Base-by-base conservation (phyloP, 1,284 basidiomycete genomes). In the Naganishia albida region DNA sequence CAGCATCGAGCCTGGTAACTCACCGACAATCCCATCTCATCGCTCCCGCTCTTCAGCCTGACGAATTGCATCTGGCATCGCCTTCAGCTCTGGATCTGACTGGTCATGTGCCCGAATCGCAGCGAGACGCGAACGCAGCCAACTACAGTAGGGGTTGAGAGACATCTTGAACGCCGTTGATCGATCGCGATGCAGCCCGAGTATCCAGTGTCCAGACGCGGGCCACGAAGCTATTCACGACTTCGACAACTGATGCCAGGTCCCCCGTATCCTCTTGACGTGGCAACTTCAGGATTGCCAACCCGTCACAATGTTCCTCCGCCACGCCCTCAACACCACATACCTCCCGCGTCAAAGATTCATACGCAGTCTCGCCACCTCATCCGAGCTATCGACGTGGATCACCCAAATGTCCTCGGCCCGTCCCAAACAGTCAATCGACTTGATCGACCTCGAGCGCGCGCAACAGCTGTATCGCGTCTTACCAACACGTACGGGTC, bases 401-500 rank as follows among this genome's bases (percentile, higher is more conserved):
- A 74, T 72, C 28, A 25, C 55, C 3, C 68, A 66, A 8, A 52
- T 73, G 44, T 71, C 70, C 18, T n/a, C 51, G 0, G 55, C 67
- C 13, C 68, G 68, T 1, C 42, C 72, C 0, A 43, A 39, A 20
- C 16, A 63, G 3, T 65, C 67, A 4, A 60, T 53, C 13, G 72
- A 73, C 53, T 13, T 64, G 16, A 51, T 75, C 34, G 69, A 71
- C 43, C 25, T 63, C 2, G 50, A 50, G 12, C 68, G 72, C 18
- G 71, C 72, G 0, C 42, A 50, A n/a, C 71, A 73, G 40, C 70
- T 75, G 1, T 67, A 64, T 23, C 55, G 69, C 13, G 88, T 88
- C 23, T 81, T 90, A 16, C 88, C 89, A 1, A 89, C 88, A 7
- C 84, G 87, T 73, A 83, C 88, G 72, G 83, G 85, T 30, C 81